Base-by-base conservation (phyloP, 1,284 basidiomycete genomes). In the Chiua sp. region DNA sequence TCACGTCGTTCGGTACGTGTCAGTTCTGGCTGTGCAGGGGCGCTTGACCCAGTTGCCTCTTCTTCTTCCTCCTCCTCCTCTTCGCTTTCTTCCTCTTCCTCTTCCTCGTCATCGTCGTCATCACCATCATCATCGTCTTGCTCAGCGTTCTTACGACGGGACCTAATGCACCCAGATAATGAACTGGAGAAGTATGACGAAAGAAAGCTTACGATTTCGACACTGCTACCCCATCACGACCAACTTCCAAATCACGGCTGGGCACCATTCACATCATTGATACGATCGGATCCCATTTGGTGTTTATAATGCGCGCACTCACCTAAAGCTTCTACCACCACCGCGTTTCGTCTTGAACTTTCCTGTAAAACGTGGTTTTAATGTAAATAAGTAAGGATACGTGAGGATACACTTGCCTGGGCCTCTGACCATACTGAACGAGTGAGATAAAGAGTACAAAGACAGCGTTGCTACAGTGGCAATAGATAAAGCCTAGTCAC, bases 311-410 rank as follows among this genome's bases (percentile, higher is more conserved):
- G 8, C 23, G 28, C 28, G 61, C 8, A 10, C 76, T 60, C 71
- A 90, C 83, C 90, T 92, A 74, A 93, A 93, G 68, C 78, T 85
- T 65, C 94, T 86, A 57, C 94, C 94, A 50, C 94, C 94, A 62
- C 94, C 94, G 55, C 94, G 91, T 70, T 90, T 90, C 62, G 87
- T 82, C 83, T 95, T 94, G 80, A 87, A 93, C 78, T 92, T 94
- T 62, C 90, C 88, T 88, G 66, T 0, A 6, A 47, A 46, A 22
- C 4, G 33, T 18, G 37, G 20, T n/a, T 37, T 37, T 7, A 7
- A 18, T 20, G 22, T 4, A 35, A 2, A 46, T 3, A 30, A 7
- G 23, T 5, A 30, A 3, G 26, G 5, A 20, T 3, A 33, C 16
- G 20, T 32, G 23, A 6, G 12, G 20, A 12, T 44, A 22, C 26